These are phyloP conservation scores for Blastocystis sp. DNA, from an alignment of 352 stramenopile species.

Conservation along the genomic window DNA sequence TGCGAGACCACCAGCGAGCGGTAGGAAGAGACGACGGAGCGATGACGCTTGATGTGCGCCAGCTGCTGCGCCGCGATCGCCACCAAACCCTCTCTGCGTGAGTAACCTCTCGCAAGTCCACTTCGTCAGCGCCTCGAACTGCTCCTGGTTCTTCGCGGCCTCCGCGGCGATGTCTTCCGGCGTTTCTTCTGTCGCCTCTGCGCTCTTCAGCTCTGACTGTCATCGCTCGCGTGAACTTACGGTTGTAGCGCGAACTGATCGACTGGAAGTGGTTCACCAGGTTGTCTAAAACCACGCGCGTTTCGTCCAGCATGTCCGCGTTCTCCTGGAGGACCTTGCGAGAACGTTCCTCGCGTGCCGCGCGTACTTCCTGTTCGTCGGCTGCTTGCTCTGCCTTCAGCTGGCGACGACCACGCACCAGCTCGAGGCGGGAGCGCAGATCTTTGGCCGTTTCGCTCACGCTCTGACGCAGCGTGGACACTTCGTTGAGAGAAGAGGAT, in stretches of 20 bases:
- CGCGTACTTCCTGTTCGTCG: neutral
- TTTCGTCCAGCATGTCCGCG: neutral
- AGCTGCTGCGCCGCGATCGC: constrained; percentile 34
- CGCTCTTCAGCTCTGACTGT: constrained; percentile 1
- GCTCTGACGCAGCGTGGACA: neutral
- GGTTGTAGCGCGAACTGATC: neutral
- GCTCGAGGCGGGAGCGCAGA: neutral
- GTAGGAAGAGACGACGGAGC: constrained; percentile 5
- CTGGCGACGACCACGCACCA: neutral
- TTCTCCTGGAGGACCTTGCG: neutral
- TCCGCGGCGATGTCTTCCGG: neutral
- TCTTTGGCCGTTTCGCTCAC: neutral
- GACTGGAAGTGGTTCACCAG: constrained; percentile 36
- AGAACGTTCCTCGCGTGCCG: neutral
- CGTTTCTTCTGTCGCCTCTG: neutral
- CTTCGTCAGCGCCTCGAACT: constrained; percentile 38
- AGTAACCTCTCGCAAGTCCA: neutral
- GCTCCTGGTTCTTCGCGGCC: neutral
- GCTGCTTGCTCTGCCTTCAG: neutral
- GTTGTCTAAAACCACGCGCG: constrained; percentile 13
- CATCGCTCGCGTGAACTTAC: neutral
- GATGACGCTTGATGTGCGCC: constrained; percentile 11
- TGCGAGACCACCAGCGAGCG: neutral
- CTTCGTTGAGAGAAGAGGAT: neutral
- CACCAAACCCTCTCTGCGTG: constrained; percentile 3